Conservation (phyloP, 2,329 filamentous ascomycete species). For the Fusarium subglutinans region DNA sequence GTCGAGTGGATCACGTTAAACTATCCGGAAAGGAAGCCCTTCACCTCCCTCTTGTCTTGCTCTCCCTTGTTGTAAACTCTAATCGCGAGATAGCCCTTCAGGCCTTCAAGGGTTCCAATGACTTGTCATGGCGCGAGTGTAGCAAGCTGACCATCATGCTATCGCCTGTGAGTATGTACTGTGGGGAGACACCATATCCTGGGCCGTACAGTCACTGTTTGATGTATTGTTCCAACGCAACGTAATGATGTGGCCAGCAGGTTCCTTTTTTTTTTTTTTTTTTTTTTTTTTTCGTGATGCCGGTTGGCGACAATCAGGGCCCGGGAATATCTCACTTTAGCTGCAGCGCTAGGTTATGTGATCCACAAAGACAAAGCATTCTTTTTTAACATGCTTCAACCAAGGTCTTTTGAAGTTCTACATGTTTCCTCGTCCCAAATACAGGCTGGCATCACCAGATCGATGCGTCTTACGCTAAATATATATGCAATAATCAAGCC, state of each 20-base stretch:
- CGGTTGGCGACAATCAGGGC: background rate
- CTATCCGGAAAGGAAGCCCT: background rate
- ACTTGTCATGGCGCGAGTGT: background rate
- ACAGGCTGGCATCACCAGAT: background rate
- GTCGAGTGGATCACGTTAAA: background rate
- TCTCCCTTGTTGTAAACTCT: conserved; percentile 7
- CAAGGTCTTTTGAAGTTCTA: background rate
- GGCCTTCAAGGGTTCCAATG: background rate
- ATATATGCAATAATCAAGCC: background rate
- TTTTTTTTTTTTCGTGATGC: background rate
- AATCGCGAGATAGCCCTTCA: background rate
- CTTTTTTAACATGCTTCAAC: background rate
- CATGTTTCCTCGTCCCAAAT: background rate
- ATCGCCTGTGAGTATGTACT: background rate
- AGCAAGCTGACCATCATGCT: background rate
- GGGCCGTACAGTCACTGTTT: background rate
- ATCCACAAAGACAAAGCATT: background rate
- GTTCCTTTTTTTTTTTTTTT: too few relatives aligned
- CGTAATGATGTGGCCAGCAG: background rate
- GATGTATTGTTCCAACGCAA: background rate
- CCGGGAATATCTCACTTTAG: background rate
- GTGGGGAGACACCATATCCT: background rate
- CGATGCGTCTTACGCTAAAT: background rate
- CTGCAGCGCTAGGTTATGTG: background rate
- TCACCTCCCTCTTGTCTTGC: background rate